Base-by-base conservation (phyloP, 805 yeast genomes). In the Spathaspora gorwiae region DNA sequence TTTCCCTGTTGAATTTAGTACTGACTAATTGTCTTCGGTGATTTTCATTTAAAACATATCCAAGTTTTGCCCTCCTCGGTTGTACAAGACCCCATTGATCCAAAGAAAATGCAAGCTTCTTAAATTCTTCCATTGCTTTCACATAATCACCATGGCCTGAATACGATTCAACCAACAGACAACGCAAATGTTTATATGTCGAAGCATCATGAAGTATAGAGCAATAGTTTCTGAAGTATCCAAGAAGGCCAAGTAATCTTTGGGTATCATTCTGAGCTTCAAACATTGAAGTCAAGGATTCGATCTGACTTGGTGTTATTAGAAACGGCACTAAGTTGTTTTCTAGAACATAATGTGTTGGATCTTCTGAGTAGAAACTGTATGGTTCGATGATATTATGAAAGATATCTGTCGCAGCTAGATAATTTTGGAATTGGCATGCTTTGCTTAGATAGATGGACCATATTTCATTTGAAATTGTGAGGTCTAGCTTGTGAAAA, bases 151-250 rank as follows among this genome's bases (percentile, higher is more conserved):
- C 61, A 6, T 46, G 37, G 12, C 44, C 37, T 30, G 70, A 54
- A 38, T 57, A 56, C 1, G 67, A 54, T 51, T 71, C 75, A 19
- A 70, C 65, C 14, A 57, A 44, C 2, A 59, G 47, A 2, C 66
- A 53, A 14, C 51, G 48, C 14, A 71, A 50, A 2, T 61, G 39
- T 45, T 64, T 64, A 49, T 59, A 69, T 2, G 57, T 56, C 6
- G 38, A 44, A 35, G 56, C 47, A 49, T 70, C 68, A 27, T 65
- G 60, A 14, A 55, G 47, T 39, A 60, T 59, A 1, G 73, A 69
- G 52, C 66, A 71, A 46, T 61, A 70, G 32, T 72, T 52, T 50
- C 63, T 64, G 54, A 70, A 70, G 47, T 71, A 71, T 12, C 47
- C 52, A 1, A 60, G 39, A 14, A 70, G 40, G 0, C 73, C 73